Evolutionary conservation across 1,284 basidiomycete species (phyloP).

Genomic region (Cystobasidium pallidum): DNA sequence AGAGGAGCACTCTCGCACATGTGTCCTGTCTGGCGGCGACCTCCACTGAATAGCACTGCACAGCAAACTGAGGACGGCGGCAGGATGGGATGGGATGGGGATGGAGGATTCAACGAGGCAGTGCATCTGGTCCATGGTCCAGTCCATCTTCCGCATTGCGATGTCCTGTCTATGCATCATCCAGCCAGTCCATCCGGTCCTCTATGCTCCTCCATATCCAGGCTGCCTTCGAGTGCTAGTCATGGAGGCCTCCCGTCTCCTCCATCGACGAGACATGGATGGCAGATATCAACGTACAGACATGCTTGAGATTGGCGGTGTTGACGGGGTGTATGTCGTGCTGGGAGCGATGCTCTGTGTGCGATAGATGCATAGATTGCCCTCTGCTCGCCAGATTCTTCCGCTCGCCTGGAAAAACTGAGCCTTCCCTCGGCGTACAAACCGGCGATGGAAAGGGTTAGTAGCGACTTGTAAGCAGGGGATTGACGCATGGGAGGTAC

Average conservation of each 20-base stretch:
- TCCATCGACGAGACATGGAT: background rate
- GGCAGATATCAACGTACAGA: conserved; percentile 18
- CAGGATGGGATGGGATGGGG: background rate
- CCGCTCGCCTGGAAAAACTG: background rate
- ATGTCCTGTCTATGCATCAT: too few species aligned
- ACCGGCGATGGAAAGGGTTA: too few species aligned
- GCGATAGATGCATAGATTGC: too few species aligned
- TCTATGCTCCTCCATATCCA: background rate
- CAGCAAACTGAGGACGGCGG: conserved; percentile 40
- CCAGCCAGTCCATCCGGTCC: too few species aligned
- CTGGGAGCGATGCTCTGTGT: background rate
- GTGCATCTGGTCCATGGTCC: too few species aligned
- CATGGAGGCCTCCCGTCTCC: too few species aligned
- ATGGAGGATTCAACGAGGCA: background rate
- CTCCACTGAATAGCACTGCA: conserved; percentile 12
- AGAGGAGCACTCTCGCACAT: too few species aligned
- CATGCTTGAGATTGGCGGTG: background rate
- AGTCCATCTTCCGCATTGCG: too few species aligned
- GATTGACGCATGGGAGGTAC: too few species aligned
- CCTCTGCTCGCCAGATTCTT: too few species aligned
- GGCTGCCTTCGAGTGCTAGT: background rate
- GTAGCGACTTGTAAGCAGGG: too few species aligned
- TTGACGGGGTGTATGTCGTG: background rate
- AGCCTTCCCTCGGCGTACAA: conserved; percentile 28
- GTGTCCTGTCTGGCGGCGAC: too few species aligned